Conservation (phyloP, 169 alveolate species). For the Perkinsus marinus region DNA sequence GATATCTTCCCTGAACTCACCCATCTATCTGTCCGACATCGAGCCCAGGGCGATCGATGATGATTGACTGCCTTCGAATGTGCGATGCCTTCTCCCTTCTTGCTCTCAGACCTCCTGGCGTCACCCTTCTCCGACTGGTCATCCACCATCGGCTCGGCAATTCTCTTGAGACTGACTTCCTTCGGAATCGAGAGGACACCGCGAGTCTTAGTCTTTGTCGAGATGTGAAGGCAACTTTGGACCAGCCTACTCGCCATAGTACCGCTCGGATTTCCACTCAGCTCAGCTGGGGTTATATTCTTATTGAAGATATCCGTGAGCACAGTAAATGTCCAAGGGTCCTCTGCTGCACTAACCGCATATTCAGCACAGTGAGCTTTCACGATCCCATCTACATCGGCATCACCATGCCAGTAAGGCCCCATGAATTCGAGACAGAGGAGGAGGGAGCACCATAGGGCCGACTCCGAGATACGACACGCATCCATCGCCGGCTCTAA, state of each 20-base stretch:
- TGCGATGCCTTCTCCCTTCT: neutral
- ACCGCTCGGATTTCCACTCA: neutral
- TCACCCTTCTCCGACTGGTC: neutral
- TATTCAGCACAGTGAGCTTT: neutral
- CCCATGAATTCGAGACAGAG: neutral
- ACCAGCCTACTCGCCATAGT: neutral
- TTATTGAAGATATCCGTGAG: neutral
- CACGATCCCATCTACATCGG: neutral
- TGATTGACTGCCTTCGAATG: neutral
- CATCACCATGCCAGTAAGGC: neutral
- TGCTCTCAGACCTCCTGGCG: neutral
- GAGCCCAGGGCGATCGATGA: neutral
- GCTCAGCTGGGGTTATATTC: neutral
- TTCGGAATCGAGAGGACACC: neutral
- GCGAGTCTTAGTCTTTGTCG: neutral
- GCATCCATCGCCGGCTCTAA: neutral
- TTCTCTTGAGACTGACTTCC: neutral
- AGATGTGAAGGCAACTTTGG: neutral
- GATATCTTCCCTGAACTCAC: neutral
- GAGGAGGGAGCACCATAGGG: neutral
- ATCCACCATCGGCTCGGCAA: neutral
- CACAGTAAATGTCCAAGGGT: neutral
- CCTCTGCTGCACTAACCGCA: neutral
- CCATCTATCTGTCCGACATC: neutral
- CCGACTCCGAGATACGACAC: neutral